Conservation (phyloP, 345 rosid genomes). For the Mallotus nudiflorus region DNA sequence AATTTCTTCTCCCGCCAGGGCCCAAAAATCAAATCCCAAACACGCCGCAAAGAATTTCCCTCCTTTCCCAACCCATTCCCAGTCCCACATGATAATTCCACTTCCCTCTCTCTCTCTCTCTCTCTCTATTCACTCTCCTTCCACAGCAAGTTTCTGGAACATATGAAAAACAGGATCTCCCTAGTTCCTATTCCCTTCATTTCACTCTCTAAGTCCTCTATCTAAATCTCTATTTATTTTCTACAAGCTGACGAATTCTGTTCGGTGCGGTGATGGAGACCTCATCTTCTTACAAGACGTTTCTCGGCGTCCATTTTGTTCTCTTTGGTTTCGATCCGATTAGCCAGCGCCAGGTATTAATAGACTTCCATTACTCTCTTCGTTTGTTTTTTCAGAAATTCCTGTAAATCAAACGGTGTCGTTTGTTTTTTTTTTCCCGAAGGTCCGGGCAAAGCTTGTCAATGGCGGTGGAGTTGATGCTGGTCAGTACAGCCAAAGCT, state of each 20-base stretch:
- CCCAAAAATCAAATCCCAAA: slow-evolving; percentile 23
- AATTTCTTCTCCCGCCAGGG: slow-evolving; percentile 38
- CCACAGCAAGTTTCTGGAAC: slow-evolving; percentile 32
- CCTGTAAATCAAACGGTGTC: not conserved
- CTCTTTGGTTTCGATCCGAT: slow-evolving; percentile 64
- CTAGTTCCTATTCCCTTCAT: too few relatives aligned
- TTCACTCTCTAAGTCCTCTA: too few relatives aligned
- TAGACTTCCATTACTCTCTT: not conserved
- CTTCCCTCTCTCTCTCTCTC: too few relatives aligned
- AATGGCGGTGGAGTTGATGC: slow-evolving; percentile 71
- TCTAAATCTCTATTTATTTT: not conserved
- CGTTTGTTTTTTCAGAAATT: not conserved
- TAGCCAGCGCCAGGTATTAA: slow-evolving; percentile 39
- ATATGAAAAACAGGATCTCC: not conserved
- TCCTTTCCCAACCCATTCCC: too few relatives aligned
- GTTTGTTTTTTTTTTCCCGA: not conserved
- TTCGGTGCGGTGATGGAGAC: slow-evolving; percentile 37
- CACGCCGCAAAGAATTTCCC: slow-evolving; percentile 7
- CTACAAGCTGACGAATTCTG: too few relatives aligned
- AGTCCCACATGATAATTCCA: too few relatives aligned
- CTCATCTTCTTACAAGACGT: slow-evolving; percentile 40
- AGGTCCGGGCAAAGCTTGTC: slow-evolving; percentile 73
- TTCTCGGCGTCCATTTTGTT: slow-evolving; percentile 63
- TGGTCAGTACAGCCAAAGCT: slow-evolving; percentile 41
- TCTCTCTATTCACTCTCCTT: slow-evolving; percentile 27